These are phyloP conservation scores for Spongospora subterranea DNA, from an alignment of 208 protist species.

Conservation along the genomic window DNA sequence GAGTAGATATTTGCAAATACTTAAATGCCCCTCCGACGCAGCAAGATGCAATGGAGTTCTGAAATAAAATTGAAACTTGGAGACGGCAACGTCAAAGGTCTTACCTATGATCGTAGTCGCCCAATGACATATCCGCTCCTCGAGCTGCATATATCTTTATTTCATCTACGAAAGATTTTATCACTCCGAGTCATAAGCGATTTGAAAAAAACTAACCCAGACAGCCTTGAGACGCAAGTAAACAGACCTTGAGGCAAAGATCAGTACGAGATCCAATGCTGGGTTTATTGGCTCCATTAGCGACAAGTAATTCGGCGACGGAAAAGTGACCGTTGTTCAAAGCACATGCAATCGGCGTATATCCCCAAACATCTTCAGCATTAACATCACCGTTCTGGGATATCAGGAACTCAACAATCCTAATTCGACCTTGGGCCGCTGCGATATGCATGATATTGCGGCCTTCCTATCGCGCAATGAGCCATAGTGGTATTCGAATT, in stretches of 20 bases:
- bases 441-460: background rate
- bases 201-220: background rate
- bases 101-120: constrained; percentile 4
- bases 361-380: constrained; percentile 16
- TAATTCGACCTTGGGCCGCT: background rate
- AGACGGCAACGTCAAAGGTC: background rate
- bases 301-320: background rate
- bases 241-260: background rate
- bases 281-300: background rate
- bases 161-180: background rate
- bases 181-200: background rate
- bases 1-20: constrained; percentile 45
- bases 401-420: constrained; percentile 22
- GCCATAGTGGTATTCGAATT: background rate
- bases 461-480: background rate
- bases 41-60: constrained; percentile 14
- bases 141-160: background rate
- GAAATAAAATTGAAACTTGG: background rate
- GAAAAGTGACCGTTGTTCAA: constrained; percentile 41
- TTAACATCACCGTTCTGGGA: constrained; percentile 43
- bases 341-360: constrained; percentile 29
- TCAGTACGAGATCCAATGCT: background rate
- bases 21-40: background rate
- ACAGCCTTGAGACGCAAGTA: background rate
- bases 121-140: background rate